Evolutionary conservation across 768 basidiomycete species (phyloP), one percentile per base, ranked within the genome.

Genomic region (Mycena maculata): DNA sequence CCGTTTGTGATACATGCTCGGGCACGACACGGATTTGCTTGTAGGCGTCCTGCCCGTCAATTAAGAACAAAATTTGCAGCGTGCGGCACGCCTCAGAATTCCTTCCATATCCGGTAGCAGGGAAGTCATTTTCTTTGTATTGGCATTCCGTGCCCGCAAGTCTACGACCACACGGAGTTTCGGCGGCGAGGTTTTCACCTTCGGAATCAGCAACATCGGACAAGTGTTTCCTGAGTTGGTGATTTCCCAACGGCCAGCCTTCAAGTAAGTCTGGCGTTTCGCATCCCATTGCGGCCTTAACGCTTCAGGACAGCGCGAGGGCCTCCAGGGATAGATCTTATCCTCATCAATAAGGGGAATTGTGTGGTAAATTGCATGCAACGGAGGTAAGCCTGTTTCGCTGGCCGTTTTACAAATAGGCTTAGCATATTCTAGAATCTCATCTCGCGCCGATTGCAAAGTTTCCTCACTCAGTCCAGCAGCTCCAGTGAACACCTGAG

Each of bases 271-370:
- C 11, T 20, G 4, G 2, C 54, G 36, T 27, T 55, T 55, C 4
- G 3, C 3, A 27, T 41, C 54, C 38, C 54, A 55, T 16, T 25
- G 54, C 1, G 3, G 2, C 25, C 54, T 41, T 28, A 72, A n/a
- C 5, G 69, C 30, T 41, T 70, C 71, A 2, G 73, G 76, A 31
- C 76, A 75, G 7, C 70, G 5, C 9, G 74, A 74, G 8, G 73
- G 74, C 27, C 71, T 50, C 71, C 74, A 76, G 11, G 70, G 45
- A 30, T 74, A 74, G 2, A 65, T 59, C 16, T 73, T 72, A 9
- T 63, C 22, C 33, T 71, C 68, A 44, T 78, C 74, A 25, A 76
- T 73, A 10, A 77, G 39, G 0, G 71, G 76, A 7, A 76, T 76
- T 0, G 53, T 55, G 28, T 76, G 76, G 27, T 76, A 76, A 38